phyloP scores from a whole-genome alignment of 179 eudicot species.

The Spergularia azorica region DNA sequence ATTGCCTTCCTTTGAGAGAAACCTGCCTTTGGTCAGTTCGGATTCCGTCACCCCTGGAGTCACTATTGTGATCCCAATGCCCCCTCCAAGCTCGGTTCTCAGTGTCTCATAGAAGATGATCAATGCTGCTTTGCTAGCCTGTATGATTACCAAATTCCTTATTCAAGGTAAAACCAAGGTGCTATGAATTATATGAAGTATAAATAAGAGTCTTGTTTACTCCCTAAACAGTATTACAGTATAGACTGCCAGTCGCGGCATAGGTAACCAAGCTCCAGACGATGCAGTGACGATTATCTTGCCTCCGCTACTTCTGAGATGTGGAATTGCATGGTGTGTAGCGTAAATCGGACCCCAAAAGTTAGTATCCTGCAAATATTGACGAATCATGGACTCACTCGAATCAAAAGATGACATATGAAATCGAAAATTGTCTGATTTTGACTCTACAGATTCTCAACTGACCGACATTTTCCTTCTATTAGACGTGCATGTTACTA shows the following conservation, averaged over 20 bases:
- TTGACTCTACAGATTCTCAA: no score
- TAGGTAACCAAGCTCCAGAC: conserved; percentile 33
- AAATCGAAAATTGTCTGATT: no score
- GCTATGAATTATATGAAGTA: background rate
- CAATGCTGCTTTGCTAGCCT: conserved; percentile 73
- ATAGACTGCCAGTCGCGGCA: conserved; percentile 35
- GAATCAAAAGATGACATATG: no score
- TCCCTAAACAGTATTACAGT: conserved; percentile 33
- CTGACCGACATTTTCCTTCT: no score
- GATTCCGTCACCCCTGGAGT: conserved; percentile 58
- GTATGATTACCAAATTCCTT: conserved; percentile 2
- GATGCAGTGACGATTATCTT: conserved; percentile 40
- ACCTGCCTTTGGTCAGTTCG: conserved; percentile 57
- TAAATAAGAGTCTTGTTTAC: background rate
- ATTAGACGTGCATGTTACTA: background rate
- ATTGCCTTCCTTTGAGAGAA: conserved; percentile 44
- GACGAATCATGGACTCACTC: no score
- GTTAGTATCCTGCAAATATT: conserved; percentile 33
- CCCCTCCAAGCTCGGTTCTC: conserved; percentile 48
- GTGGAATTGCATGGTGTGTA: conserved; percentile 36
- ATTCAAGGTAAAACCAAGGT: no score
- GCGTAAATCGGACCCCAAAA: conserved; percentile 38
- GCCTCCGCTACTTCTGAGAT: conserved; percentile 36
- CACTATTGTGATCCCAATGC: conserved; percentile 48
- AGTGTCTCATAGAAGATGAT: conserved; percentile 52